These are phyloP conservation scores for Cryptococcus hybrid DNA, from an alignment of 1,284 basidiomycete species.

Conservation along the genomic window DNA sequence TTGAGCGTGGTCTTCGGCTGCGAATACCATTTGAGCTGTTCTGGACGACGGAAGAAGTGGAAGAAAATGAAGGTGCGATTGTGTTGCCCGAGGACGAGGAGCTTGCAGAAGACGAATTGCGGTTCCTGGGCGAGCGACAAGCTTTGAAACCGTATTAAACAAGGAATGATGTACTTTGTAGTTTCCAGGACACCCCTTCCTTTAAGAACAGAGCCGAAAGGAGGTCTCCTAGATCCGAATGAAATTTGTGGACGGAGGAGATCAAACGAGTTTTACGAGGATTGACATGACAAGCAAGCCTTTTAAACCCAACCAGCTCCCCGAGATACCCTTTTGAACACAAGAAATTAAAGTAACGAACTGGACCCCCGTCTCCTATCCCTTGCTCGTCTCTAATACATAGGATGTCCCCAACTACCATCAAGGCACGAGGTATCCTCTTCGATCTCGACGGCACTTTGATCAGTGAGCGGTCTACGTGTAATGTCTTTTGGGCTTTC, in stretches of 20 bases:
- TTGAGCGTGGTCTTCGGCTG: conserved; percentile 73
- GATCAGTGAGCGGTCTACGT: neutral
- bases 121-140: conserved; percentile 36
- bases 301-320: no score
- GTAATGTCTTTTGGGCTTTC: no score
- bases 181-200: conserved; percentile 1
- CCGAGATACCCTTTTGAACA: no score
- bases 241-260: no score
- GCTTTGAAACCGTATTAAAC: conserved; percentile 38
- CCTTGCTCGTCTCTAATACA: no score
- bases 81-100: conserved; percentile 28
- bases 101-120: conserved; percentile 35
- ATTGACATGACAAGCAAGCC: no score
- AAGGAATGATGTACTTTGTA: neutral
- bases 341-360: no score
- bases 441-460: conserved; percentile 2
- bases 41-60: conserved; percentile 42
- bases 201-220: neutral
- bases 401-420: neutral
- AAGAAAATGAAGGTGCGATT: conserved; percentile 49
- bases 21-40: conserved; percentile 65
- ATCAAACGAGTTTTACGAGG: no score
- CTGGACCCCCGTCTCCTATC: no score
- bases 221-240: no score
- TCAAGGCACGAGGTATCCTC: neutral